Percentiles rank a stretch among this genome's conserved stretches.
phyloP scores from a whole-genome alignment of 2,329 filamentous ascomycete genomes.

The Purpureocillium lavendulum region DNA sequence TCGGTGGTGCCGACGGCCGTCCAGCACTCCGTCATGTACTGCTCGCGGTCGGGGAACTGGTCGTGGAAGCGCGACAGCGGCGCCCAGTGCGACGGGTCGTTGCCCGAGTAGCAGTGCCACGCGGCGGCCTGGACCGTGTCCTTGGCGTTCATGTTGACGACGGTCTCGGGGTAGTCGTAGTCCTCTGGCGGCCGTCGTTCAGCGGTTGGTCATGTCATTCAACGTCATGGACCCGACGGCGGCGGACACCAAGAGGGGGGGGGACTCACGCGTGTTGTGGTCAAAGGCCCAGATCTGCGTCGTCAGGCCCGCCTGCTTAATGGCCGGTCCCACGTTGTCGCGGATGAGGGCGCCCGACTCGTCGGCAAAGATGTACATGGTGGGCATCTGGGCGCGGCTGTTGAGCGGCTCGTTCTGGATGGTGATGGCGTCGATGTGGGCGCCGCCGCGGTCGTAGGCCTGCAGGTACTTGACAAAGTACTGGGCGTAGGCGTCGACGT shows the following conservation, averaged over 20 bases:
- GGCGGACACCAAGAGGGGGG: too few species aligned
- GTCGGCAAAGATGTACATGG: slow-evolving; percentile 28
- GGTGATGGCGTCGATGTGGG: slow-evolving; percentile 30
- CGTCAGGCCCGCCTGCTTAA: slow-evolving; percentile 27
- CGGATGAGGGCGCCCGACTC: slow-evolving; percentile 27
- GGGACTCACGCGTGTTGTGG: slow-evolving; percentile 22
- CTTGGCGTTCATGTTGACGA: slow-evolving; percentile 21
- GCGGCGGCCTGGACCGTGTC: slow-evolving; percentile 23
- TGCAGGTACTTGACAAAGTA: slow-evolving; percentile 34
- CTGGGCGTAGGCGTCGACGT: slow-evolving; percentile 23
- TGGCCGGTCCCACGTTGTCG: slow-evolving; percentile 28
- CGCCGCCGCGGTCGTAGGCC: slow-evolving; percentile 25
- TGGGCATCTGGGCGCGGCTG: slow-evolving; percentile 26
- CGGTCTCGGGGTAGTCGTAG: slow-evolving; percentile 31
- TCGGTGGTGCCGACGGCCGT: slow-evolving; percentile 32
- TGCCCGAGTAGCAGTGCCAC: slow-evolving; percentile 32
- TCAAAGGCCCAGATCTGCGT: slow-evolving; percentile 39
- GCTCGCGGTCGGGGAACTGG: slow-evolving; percentile 25
- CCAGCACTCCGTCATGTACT: slow-evolving; percentile 43
- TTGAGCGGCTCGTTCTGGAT: slow-evolving; percentile 37
- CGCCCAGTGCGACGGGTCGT: slow-evolving; percentile 22
- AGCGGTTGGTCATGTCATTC: too few species aligned
- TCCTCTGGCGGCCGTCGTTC: too few species aligned
- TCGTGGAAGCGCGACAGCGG: slow-evolving; percentile 30
- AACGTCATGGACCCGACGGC: too few species aligned